A percentile compares a stretch with the other conserved stretches of the same genome.
These are phyloP conservation scores for Xylaria longipes DNA, from an alignment of 495 filamentous ascomycete species.

Conservation along the genomic window DNA sequence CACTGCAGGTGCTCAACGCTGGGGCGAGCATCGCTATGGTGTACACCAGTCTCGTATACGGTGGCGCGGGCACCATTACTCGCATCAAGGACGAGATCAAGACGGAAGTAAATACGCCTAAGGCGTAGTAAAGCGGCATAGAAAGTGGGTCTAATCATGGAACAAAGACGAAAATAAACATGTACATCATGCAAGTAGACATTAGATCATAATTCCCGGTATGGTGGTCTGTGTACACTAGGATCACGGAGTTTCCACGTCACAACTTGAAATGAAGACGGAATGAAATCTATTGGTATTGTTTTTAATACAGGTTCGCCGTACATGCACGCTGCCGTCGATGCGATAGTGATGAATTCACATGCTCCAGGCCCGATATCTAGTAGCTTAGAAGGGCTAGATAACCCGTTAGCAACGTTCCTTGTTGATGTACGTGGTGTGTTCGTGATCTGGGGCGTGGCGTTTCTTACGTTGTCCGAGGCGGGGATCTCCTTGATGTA, in stretches of 20 bases:
- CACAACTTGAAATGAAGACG: background rate
- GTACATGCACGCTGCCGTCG: slow-evolving; percentile 32
- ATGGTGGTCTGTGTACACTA: slow-evolving; percentile 23
- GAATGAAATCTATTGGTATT: slow-evolving; percentile 41
- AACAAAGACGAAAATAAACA: background rate
- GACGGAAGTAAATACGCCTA: slow-evolving; percentile 41
- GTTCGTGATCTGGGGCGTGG: background rate
- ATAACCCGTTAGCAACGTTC: slow-evolving; percentile 8
- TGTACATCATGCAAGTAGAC: slow-evolving; percentile 31
- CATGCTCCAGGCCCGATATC: background rate
- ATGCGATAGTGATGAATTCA: slow-evolving; percentile 13
- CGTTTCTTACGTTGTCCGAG: slow-evolving; percentile 61
- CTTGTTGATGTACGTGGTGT: background rate
- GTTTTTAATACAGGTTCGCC: slow-evolving; percentile 35
- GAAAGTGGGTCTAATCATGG: background rate
- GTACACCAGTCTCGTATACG: slow-evolving; percentile 81
- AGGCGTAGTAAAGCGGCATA: slow-evolving; percentile 26
- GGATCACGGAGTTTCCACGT: slow-evolving; percentile 16
- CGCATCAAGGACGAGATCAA: slow-evolving; percentile 88
- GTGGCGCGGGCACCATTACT: slow-evolving; percentile 83
- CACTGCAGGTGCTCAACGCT: slow-evolving; percentile 76
- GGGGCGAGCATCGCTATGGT: slow-evolving; percentile 89
- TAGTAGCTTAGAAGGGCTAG: slow-evolving; percentile 53
- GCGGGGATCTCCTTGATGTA: slow-evolving; percentile 60
- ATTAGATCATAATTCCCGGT: slow-evolving; percentile 27